A percentile compares a stretch with the other conserved stretches of the same genome.
Evolutionary conservation across 2,329 filamentous ascomycete genomes (phyloP).

Genomic region (Colletotrichum filicis): DNA sequence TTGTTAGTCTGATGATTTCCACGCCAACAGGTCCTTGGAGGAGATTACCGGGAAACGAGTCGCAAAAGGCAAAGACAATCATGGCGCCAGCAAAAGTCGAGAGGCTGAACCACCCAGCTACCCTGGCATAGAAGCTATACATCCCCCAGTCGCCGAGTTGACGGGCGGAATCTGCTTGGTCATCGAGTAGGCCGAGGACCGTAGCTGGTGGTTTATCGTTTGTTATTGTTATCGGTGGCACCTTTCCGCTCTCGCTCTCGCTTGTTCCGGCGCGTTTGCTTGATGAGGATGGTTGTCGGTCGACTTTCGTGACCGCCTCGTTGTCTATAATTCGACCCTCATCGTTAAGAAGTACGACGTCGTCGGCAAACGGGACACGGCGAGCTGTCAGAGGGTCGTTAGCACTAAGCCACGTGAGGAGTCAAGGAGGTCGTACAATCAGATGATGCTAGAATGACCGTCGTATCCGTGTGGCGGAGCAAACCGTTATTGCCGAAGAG

Average conservation of each 20-base stretch:
- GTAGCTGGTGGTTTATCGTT: not conserved
- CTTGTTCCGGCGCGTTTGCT: too few relatives aligned
- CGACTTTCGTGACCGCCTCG: not conserved
- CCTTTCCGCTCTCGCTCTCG: not conserved
- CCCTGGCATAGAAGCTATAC: slow-evolving; percentile 41
- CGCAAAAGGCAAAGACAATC: slow-evolving; percentile 40
- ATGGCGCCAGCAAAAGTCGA: slow-evolving; percentile 38
- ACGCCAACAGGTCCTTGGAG: too few relatives aligned
- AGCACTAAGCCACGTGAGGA: not conserved
- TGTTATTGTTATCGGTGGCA: not conserved
- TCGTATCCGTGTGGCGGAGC: slow-evolving; percentile 36
- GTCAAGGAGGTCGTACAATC: slow-evolving; percentile 6
- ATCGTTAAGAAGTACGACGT: slow-evolving; percentile 7
- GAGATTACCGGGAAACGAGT: slow-evolving; percentile 39
- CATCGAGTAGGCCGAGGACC: slow-evolving; percentile 6
- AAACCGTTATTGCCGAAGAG: slow-evolving; percentile 40
- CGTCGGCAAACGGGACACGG: slow-evolving; percentile 34
- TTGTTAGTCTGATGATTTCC: not conserved
- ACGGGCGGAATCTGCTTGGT: slow-evolving; percentile 25
- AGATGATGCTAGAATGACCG: slow-evolving; percentile 34
- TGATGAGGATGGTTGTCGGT: not conserved
- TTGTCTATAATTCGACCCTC: slow-evolving; percentile 4
- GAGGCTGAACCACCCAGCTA: slow-evolving; percentile 41
- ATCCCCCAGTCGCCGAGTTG: slow-evolving; percentile 29
- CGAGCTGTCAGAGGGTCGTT: not conserved